These are phyloP conservation scores for Globisporangium paddicum DNA, from an alignment of 352 stramenopile genomes.

Conservation along the genomic window DNA sequence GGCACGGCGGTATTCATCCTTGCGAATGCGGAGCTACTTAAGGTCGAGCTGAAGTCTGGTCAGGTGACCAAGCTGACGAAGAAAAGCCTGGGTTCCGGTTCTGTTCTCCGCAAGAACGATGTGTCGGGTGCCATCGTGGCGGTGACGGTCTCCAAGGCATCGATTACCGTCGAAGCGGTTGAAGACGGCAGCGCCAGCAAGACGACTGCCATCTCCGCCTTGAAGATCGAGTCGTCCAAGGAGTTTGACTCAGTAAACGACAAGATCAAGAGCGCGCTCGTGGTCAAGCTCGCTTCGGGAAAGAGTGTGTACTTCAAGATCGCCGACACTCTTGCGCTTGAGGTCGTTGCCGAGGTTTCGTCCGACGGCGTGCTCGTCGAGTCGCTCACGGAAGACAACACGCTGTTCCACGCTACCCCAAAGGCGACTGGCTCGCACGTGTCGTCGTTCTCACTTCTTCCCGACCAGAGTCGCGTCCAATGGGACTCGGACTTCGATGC, in stretches of 20 bases:
- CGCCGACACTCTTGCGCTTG: constrained; percentile 25
- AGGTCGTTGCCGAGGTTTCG: constrained; percentile 35
- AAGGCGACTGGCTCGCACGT: constrained; percentile 20
- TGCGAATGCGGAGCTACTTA: constrained; percentile 30
- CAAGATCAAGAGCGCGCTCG: constrained; percentile 37
- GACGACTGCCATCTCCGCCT: constrained; percentile 1
- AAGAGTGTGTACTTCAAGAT: constrained; percentile 60
- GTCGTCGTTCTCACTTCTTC: constrained; percentile 37
- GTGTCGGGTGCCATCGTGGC: constrained; percentile 13
- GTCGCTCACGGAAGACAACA: constrained; percentile 47
- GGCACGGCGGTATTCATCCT: constrained; percentile 46
- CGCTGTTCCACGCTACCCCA: constrained; percentile 47
- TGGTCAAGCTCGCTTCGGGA: constrained; percentile 45
- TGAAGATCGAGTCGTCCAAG: constrained; percentile 16
- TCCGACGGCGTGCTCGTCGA: constrained; percentile 40
- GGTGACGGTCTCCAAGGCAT: constrained; percentile 11
- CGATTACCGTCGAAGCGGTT: constrained; percentile 12
- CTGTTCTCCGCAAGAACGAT: constrained; percentile 16
- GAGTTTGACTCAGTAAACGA: constrained; percentile 36
- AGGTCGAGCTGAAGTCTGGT: constrained; percentile 31
- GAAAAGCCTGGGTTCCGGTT: constrained; percentile 1
- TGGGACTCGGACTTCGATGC: constrained; percentile 52
- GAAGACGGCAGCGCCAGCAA: constrained; percentile 9
- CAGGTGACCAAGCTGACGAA: constrained; percentile 14
- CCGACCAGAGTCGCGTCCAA: constrained; percentile 19